These are phyloP conservation scores for Chaetomium olivaceum DNA, from an alignment of 2,329 filamentous ascomycete species.

Conservation along the genomic window DNA sequence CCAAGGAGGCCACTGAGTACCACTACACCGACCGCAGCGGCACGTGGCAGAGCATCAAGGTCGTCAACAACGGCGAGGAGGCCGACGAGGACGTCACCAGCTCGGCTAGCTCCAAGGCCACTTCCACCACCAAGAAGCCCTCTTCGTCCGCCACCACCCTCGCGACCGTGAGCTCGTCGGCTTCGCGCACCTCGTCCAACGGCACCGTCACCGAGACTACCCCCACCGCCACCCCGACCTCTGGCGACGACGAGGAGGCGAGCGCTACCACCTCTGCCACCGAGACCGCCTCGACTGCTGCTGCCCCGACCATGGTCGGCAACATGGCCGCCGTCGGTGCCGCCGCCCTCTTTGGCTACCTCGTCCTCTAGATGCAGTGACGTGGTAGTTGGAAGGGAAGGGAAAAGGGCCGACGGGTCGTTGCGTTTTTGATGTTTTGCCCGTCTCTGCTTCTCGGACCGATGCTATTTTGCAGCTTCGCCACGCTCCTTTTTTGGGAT, in stretches of 20 bases:
- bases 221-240: not conserved
- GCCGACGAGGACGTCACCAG: constrained; percentile 26
- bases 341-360: constrained; percentile 33
- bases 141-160: constrained; percentile 31
- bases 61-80: constrained; percentile 44
- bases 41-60: constrained; percentile 53
- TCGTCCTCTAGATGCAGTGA: constrained; percentile 26
- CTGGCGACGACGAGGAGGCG: not conserved
- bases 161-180: constrained; percentile 27
- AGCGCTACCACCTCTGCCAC: constrained; percentile 19
- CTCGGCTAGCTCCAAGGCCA: constrained; percentile 29
- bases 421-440: not conserved
- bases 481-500: constrained; percentile 26
- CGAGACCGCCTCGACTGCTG: constrained; percentile 27
- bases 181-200: constrained; percentile 20
- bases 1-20: constrained; percentile 56
- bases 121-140: constrained; percentile 26
- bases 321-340: constrained; percentile 31
- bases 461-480: constrained; percentile 27
- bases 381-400: not conserved
- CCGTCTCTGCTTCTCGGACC: constrained; percentile 17
- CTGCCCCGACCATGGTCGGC: constrained; percentile 31
- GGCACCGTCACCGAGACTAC: constrained; percentile 18
- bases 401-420: not conserved
- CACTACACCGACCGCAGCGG: constrained; percentile 52